Evolutionary conservation across 2,329 filamentous ascomycete species (phyloP).

Genomic region (Hymenoscyphus linearis): DNA sequence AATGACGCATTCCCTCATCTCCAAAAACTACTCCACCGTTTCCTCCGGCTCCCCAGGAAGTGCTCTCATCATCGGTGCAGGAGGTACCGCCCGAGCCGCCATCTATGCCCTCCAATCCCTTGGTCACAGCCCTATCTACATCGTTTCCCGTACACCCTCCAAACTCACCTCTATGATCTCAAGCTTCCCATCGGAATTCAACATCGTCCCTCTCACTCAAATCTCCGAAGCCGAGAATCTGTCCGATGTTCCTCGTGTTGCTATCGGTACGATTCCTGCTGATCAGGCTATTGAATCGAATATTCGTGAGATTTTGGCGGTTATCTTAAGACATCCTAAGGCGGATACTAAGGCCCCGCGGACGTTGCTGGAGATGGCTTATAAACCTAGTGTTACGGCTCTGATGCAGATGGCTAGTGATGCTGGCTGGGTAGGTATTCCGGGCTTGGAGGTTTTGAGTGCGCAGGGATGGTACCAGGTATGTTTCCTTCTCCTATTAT

Average conservation of each 20-base stretch:
- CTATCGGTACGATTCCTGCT: constrained; percentile 87
- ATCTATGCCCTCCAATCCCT: constrained; percentile 83
- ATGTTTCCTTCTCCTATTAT: constrained; percentile 32
- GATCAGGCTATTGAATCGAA: constrained; percentile 72
- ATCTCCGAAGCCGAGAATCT: constrained; percentile 46
- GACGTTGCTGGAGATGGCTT: constrained; percentile 90
- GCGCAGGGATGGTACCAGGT: constrained; percentile 88
- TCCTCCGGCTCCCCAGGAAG: constrained; percentile 37
- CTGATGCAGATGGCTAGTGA: constrained; percentile 79
- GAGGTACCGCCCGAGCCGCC: constrained; percentile 86
- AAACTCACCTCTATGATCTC: constrained; percentile 64
- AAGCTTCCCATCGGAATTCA: constrained; percentile 69
- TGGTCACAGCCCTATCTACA: constrained; percentile 79
- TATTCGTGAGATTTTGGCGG: constrained; percentile 60
- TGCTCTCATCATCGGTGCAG: constrained; percentile 82
- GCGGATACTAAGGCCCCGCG: constrained; percentile 35
- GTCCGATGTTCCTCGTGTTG: constrained; percentile 56
- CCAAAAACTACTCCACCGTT: constrained; percentile 23
- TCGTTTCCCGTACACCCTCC: constrained; percentile 69
- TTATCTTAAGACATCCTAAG: constrained; percentile 41
- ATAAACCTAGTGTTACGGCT: constrained; percentile 78
- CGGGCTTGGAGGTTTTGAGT: constrained; percentile 82
- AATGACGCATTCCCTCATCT: constrained; percentile 69
- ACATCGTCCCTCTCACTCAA: constrained; percentile 58
- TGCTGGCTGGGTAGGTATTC: constrained; percentile 75